phyloP scores from a whole-genome alignment of 106 monocot genomes.

The Dioscorea alata region DNA sequence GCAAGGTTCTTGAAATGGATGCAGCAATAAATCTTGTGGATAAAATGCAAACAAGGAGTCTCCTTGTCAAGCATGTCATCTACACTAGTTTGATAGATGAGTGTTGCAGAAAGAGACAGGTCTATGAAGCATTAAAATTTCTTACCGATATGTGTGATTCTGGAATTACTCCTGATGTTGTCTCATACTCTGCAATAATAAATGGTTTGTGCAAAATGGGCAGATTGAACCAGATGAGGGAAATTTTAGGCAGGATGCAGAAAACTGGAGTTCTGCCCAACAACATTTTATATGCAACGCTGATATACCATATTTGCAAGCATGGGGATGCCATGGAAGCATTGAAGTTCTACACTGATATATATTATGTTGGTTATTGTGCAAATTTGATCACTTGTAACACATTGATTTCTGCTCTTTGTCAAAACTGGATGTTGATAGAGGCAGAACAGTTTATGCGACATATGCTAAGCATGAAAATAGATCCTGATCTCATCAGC shows the following conservation, averaged over 20 bases:
- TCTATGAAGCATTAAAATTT: slow-evolving; percentile 31
- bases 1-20: slow-evolving; percentile 39
- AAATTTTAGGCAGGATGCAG: slow-evolving; percentile 46
- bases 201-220: slow-evolving; percentile 54
- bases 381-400: slow-evolving; percentile 43
- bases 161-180: slow-evolving; percentile 51
- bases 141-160: slow-evolving; percentile 35
- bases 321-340: slow-evolving; percentile 44
- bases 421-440: slow-evolving; percentile 26
- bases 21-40: slow-evolving; percentile 35
- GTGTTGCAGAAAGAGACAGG: slow-evolving; percentile 40
- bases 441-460: slow-evolving; percentile 62
- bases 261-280: slow-evolving; percentile 47
- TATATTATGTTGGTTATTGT: slow-evolving; percentile 21
- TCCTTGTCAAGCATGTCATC: slow-evolving; percentile 33
- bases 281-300: slow-evolving; percentile 39
- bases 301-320: slow-evolving; percentile 44
- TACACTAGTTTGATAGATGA: slow-evolving; percentile 67
- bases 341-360: slow-evolving; percentile 36
- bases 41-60: slow-evolving; percentile 37
- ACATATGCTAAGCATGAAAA: slow-evolving; percentile 57
- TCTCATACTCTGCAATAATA: slow-evolving; percentile 63
- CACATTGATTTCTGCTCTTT: slow-evolving; percentile 42
- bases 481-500: slow-evolving; percentile 21
- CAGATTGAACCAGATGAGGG: slow-evolving; percentile 19